Evolutionary conservation across 78 protist species (phyloP), one percentile per base, ranked within the genome.

Genomic region (Cavenderia fasciculata): DNA sequence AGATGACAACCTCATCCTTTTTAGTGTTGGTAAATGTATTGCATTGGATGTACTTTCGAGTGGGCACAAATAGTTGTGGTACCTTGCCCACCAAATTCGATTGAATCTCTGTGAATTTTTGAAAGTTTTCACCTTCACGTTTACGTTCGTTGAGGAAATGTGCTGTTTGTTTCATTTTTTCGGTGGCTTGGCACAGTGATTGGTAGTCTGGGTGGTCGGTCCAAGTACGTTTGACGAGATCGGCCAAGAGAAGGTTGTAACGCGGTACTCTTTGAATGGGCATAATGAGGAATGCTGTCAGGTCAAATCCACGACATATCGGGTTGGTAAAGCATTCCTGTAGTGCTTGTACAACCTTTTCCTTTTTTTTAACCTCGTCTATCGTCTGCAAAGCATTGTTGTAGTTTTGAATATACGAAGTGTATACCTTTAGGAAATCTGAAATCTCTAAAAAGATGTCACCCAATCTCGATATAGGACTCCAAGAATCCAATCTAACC

Each of bases 181-280:
- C 79, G 38, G 62, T 38, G 2, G 95, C 93, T 1, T 77, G 29
- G 12, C 36, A 5, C 23, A 93, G 56, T 11, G 56, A 27, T 38
- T 44, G 11, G 43, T 73, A 93, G 49, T 93, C 95, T 43, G 79
- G 84, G 31, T 93, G 93, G 16, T 69, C 84, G 0, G 49, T n/a
- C 78, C 72, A 51, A 16, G 93, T 86, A 47, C 75, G 91, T 33
- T 85, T 86, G 7, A 93, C 59, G 2, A 93, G 76, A 46, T 93
- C 95, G 0, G 47, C 33, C 21, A 93, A 57, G 23, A 86, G 40
- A 16, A 86, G 34, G 47, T 46, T 74, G 51, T 85, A 93, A 21
- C 92, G 46, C 14, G 93, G 95, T 70, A 93, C 87, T 19, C 93
- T 10, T 52, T 93, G 95, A 27, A 93, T 74, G 7, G 95, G 95